Evolutionary conservation across 306 rosid species (phyloP).

Genomic region (Castanopsis chinensis): DNA sequence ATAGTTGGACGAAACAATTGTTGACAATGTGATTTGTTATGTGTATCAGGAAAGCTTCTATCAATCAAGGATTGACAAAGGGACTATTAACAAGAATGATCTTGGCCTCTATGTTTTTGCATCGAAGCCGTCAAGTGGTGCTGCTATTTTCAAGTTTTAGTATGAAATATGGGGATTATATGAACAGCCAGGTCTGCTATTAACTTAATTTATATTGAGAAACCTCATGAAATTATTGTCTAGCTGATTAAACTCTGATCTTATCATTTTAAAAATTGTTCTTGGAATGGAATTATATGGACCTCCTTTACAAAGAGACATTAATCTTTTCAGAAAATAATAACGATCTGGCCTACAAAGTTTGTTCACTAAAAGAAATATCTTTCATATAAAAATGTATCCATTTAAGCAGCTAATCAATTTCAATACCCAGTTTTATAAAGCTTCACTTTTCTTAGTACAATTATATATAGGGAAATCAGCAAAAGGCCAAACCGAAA

Average conservation of each 20-base stretch:
- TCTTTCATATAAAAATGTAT: no score
- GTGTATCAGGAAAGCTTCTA: slow-evolving; percentile 66
- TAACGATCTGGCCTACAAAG: no score
- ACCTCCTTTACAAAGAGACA: neutral
- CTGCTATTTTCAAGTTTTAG: slow-evolving; percentile 86
- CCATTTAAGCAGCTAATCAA: neutral
- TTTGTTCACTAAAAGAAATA: no score
- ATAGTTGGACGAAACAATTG: neutral
- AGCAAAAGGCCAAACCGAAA: no score
- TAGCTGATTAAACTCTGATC: neutral
- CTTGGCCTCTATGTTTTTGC: slow-evolving; percentile 84
- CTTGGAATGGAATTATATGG: neutral
- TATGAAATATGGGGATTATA: neutral
- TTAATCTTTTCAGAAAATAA: neutral
- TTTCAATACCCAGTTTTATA: neutral
- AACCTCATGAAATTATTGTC: neutral
- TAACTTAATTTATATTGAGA: neutral
- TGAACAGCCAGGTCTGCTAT: neutral
- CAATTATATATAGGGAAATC: no score
- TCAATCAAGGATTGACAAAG: slow-evolving; percentile 66
- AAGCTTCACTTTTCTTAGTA: no score
- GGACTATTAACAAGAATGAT: slow-evolving; percentile 57
- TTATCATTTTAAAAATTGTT: neutral
- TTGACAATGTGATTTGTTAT: slow-evolving; percentile 17
- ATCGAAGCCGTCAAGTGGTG: slow-evolving; percentile 97